Base-by-base conservation (phyloP, 106 monocot genomes). In the Allium fistulosum region DNA sequence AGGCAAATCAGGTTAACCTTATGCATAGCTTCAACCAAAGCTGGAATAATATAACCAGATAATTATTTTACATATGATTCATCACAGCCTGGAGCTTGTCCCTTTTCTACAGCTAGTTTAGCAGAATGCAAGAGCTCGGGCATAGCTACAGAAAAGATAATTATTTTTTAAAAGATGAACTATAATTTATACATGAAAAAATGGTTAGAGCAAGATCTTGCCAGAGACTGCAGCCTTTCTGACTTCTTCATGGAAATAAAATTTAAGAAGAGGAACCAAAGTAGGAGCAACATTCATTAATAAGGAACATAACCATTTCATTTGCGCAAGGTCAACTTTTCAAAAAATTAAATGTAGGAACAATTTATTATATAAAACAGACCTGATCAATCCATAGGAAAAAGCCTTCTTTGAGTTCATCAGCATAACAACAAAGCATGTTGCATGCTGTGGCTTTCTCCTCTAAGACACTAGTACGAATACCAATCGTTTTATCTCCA, bases 381-480 rank as follows among this genome's bases (percentile, higher is more conserved):
- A 92, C 96, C 88, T 92, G 89, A 79, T 92, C 97, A 57, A 92
- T 89, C 97, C 97, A 97, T 59, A 91, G 97, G 69, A 79, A 97
- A 83, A 97, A 92, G 2, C 97, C 92, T 75, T 97, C 92, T 70
- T 97, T 92, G 17, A 97, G 84, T 57, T 97, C 97, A 79, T 92
- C 86, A 64, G 89, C 92, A 79, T 89, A 97, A 52, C 92, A 97
- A 63, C 97, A 92, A 26, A 92, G 97, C 97, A 92, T 92, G 69
- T 97, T 92, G 76, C 97, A 97, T 22, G 97, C 92, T n/a, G 92
- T 97, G 16, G 92, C 92, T 75, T 97, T 97, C 71, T 97, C 97
- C 70, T 97, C 92, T 79, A 92, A 71, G 7, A 97, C 92, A 67
- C 92, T 97, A 61, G 92, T 97, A 49, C 87, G 65, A 48, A 97